Evolutionary conservation across 2,329 filamentous ascomycete genomes (phyloP), one percentile per base, ranked within the genome.

Genomic region (Simplicillium sp.): DNA sequence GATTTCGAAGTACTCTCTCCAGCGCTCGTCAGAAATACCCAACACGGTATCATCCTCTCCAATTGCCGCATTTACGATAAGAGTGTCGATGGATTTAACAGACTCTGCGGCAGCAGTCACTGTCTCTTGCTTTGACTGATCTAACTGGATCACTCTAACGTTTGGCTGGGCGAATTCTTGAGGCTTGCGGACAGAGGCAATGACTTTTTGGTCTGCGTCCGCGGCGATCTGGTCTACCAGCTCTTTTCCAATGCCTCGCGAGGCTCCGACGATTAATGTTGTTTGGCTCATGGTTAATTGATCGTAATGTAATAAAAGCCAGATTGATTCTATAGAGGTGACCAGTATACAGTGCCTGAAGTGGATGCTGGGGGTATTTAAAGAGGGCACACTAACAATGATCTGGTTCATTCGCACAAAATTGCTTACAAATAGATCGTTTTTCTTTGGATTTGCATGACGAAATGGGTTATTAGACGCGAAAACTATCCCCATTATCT

Each of bases 261-360:
- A 40, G 20, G 42, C 42, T 20, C 42, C 42, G 25, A 40, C 38
- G 18, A 44, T 28, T 20, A 44, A 38, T n/a, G 38, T 40, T n/a
- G 42, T 38, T 35, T 32, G 34, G 29, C 29, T 31, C 29, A 31
- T 31, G n/a, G n/a, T n/a, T n/a, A n/a, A n/a, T n/a, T n/a, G n/a
- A 4, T 34, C 11, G 31, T 34, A 34, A 4, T 15, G 11, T n/a
- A n/a, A n/a, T n/a, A n/a, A n/a, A n/a, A n/a, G n/a, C n/a, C n/a
- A n/a, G n/a, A n/a, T n/a, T n/a, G n/a, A n/a, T n/a, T n/a, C n/a
- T n/a, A n/a, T n/a, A n/a, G n/a, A n/a, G n/a, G n/a, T n/a, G n/a
- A n/a, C n/a, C n/a, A n/a, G n/a, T n/a, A n/a, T n/a, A n/a, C n/a
- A n/a, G n/a, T n/a, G n/a, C n/a, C n/a, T n/a, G n/a, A n/a, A n/a